Percentiles rank a stretch among this genome's conserved stretches.
Evolutionary conservation across 2,329 filamentous ascomycete species (phyloP).

Genomic region (Fusarium sp.): DNA sequence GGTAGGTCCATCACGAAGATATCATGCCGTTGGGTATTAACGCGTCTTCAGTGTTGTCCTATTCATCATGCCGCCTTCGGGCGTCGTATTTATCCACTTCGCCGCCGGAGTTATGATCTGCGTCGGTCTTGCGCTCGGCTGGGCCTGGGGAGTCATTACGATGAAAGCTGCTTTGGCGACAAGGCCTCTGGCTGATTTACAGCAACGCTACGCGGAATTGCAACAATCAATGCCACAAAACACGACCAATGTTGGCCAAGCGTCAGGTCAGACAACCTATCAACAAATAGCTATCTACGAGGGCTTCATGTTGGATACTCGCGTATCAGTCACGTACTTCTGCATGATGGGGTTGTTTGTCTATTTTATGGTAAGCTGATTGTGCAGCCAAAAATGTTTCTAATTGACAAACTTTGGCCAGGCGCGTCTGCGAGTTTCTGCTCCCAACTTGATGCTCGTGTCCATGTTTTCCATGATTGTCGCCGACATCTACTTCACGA

Average conservation of each 20-base stretch:
- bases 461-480: slow-evolving; percentile 9
- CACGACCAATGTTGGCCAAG: slow-evolving; percentile 20
- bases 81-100: slow-evolving; percentile 35
- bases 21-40: not conserved
- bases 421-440: slow-evolving; percentile 11
- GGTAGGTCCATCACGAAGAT: not conserved
- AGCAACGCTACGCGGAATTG: slow-evolving; percentile 13
- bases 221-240: slow-evolving; percentile 25
- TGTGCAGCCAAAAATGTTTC: rapidly evolving
- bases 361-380: slow-evolving; percentile 13
- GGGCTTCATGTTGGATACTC: slow-evolving; percentile 29
- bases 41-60: slow-evolving; percentile 19
- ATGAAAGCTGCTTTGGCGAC: slow-evolving; percentile 36
- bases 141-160: slow-evolving; percentile 30
- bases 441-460: slow-evolving; percentile 7
- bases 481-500: not conserved
- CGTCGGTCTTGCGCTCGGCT: slow-evolving; percentile 17
- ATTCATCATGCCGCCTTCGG: slow-evolving; percentile 35
- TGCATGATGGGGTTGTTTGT: slow-evolving; percentile 33
- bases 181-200: slow-evolving; percentile 17
- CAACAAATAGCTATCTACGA: slow-evolving; percentile 19
- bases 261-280: slow-evolving; percentile 16
- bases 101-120: slow-evolving; percentile 22
- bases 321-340: slow-evolving; percentile 29
- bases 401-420: not conserved